Conservation (phyloP, 331 rosid genomes). For the Prunus yedoensis region DNA sequence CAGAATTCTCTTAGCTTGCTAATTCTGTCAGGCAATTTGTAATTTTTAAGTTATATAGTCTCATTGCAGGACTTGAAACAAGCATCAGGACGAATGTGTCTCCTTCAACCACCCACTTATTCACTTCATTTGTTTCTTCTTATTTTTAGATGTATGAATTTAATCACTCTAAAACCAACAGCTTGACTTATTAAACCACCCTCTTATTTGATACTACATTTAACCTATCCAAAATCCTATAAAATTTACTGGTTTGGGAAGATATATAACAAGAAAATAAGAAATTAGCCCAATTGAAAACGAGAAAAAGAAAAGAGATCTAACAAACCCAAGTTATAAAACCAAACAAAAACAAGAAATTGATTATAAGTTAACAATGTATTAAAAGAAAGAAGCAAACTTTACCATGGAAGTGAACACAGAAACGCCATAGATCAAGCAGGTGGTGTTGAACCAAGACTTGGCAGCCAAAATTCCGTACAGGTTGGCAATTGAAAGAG, state of each 20-base stretch:
- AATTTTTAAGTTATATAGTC: neutral
- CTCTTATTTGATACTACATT: no score
- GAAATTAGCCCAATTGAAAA: neutral
- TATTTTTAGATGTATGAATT: no score
- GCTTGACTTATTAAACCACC: no score
- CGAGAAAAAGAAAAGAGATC: neutral
- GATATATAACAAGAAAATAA: no score
- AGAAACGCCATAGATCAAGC: conserved; percentile 77
- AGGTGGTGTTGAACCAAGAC: conserved; percentile 72
- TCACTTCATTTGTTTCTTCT: no score
- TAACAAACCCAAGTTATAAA: neutral
- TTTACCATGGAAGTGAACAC: conserved; percentile 59
- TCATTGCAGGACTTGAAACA: neutral
- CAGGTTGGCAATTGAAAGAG: conserved; percentile 55
- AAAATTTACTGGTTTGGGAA: no score
- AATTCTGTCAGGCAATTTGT: neutral
- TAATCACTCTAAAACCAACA: no score
- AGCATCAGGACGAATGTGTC: neutral
- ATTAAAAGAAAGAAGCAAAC: neutral
- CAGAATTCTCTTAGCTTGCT: neutral
- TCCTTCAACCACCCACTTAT: no score
- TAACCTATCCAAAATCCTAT: no score
- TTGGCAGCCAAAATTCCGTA: conserved; percentile 52
- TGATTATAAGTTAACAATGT: neutral
- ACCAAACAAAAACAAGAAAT: neutral